These are phyloP conservation scores for Auriculariales sp. DNA, from an alignment of 768 basidiomycete species.

Conservation along the genomic window DNA sequence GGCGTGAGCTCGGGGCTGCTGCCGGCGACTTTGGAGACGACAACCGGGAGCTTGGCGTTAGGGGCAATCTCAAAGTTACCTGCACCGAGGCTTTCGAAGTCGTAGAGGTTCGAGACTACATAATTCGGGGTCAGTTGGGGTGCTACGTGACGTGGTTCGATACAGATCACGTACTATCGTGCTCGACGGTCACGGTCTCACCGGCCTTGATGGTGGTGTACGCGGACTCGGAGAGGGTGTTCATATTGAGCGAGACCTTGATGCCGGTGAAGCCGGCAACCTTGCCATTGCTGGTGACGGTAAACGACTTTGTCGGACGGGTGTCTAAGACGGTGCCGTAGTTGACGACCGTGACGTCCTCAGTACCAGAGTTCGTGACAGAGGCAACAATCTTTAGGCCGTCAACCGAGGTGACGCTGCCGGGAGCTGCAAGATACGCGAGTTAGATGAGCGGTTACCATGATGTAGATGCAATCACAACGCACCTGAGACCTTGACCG, in stretches of 20 bases:
- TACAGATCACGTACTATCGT: conserved; percentile 20
- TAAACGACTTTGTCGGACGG: conserved; percentile 28
- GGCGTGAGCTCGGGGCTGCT: conserved; percentile 6
- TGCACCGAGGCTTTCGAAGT: conserved; percentile 25
- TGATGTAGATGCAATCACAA: too few species aligned
- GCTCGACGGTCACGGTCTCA: conserved; percentile 23
- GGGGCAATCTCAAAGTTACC: conserved; percentile 28
- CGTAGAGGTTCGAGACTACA: conserved; percentile 26
- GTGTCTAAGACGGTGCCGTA: conserved; percentile 32
- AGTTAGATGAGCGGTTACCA: too few species aligned
- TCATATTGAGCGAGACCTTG: conserved; percentile 20
- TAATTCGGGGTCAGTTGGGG: not conserved
- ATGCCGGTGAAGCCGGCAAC: conserved; percentile 28
- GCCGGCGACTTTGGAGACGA: conserved; percentile 10
- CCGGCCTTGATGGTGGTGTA: conserved; percentile 26
- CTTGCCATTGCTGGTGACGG: conserved; percentile 24
- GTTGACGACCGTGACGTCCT: conserved; percentile 28
- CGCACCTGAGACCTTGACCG: too few species aligned
- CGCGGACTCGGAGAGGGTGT: conserved; percentile 23
- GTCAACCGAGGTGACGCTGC: conserved; percentile 20
- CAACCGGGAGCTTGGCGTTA: conserved; percentile 22
- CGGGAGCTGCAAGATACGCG: not conserved
- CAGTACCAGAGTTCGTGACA: conserved; percentile 26
- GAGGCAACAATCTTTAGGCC: conserved; percentile 27
- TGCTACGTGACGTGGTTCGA: too few species aligned